Evolutionary conservation across 495 filamentous ascomycete species (phyloP), one percentile per base, ranked within the genome.

Genomic region (Lasiosphaeria miniovina): DNA sequence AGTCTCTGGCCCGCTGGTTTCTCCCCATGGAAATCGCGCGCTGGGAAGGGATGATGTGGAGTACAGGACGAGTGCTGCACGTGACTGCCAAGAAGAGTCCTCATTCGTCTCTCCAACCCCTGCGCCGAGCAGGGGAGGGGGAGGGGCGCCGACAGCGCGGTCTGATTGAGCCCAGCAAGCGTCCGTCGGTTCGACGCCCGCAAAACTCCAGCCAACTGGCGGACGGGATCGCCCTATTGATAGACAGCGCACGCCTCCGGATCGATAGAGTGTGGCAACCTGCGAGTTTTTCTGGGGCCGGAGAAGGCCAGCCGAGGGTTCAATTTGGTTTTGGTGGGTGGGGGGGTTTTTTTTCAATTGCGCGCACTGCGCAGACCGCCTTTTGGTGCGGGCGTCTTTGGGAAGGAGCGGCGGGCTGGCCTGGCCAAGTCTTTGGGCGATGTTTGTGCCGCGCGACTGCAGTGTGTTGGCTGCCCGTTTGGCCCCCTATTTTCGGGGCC

Each of bases 21-120:
- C 57, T 59, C 59, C 57, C 46, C 35, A 31, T 41, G 58, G 59
- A 61, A 64, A 61, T 57, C 55, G 61, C 63, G 64, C 59, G 57
- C 56, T 14, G 15, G 61, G 61, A 52, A 62, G 54, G 49, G 51
- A 61, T 55, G 48, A 52, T 60, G 68, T 71, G 69, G 67, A 64
- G 69, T 62, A 61, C 69, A 70, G 59, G 40, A 62, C 43, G 12
- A 4, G 41, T 36, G 8, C 3, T 1, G 34, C 69, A 71, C 69
- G 69, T 71, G 69, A 71, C 24, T 11, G 49, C 50, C 54, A 61
- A 65, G 54, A 12, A 33, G 24, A 10, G 58, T 49, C 49, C 61
- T 70, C 49, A 66, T 69, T 66, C 43, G 67, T 40, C 48, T 48
- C 24, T 24, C 24, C 32, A n/a, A 38, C 38, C 51, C 45, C 46